These are phyloP conservation scores for Pleurotus platypus DNA, from an alignment of 768 basidiomycete species.

Conservation along the genomic window DNA sequence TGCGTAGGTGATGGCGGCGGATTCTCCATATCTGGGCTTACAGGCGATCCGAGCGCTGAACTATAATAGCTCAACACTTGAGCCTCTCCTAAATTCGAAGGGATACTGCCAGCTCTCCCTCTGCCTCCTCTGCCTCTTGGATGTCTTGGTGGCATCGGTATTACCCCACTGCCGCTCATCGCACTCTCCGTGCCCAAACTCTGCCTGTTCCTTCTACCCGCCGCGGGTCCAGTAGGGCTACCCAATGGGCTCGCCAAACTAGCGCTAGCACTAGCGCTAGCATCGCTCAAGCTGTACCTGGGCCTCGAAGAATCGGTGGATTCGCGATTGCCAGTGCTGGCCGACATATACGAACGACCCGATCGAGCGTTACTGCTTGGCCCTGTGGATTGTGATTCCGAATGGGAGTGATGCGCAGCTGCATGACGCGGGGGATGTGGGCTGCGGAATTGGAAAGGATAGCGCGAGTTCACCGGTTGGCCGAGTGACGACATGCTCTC, in stretches of 20 bases:
- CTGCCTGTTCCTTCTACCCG: slow-evolving; percentile 9
- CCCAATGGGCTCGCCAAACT: slow-evolving; percentile 19
- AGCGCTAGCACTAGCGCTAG: slow-evolving; percentile 22
- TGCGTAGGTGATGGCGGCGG: slow-evolving; percentile 1
- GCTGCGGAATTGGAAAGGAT: slow-evolving; percentile 66
- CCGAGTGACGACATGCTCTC: slow-evolving; percentile 86
- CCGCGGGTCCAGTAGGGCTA: background rate
- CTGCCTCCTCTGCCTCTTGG: slow-evolving; percentile 25
- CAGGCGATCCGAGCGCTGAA: slow-evolving; percentile 12
- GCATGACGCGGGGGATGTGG: slow-evolving; percentile 34
- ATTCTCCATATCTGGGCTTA: slow-evolving; percentile 10
- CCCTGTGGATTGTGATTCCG: slow-evolving; percentile 4
- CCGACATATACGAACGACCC: slow-evolving; percentile 33
- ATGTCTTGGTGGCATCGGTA: slow-evolving; percentile 43
- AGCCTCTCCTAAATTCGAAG: slow-evolving; percentile 14
- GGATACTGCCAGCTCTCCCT: slow-evolving; percentile 28
- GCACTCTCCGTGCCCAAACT: slow-evolving; percentile 12
- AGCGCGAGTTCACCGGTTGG: slow-evolving; percentile 66
- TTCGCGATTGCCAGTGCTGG: slow-evolving; percentile 57
- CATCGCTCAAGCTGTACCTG: slow-evolving; percentile 17
- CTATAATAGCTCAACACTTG: slow-evolving; percentile 2
- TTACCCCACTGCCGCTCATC: slow-evolving; percentile 19
- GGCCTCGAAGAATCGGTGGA: slow-evolving; percentile 59
- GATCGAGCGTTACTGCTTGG: slow-evolving; percentile 4
- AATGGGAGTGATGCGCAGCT: slow-evolving; percentile 13